Percentiles rank a stretch among this genome's conserved stretches.
phyloP scores from a whole-genome alignment of 805 yeast genomes.

The Jamesozyma jinghongensis region DNA sequence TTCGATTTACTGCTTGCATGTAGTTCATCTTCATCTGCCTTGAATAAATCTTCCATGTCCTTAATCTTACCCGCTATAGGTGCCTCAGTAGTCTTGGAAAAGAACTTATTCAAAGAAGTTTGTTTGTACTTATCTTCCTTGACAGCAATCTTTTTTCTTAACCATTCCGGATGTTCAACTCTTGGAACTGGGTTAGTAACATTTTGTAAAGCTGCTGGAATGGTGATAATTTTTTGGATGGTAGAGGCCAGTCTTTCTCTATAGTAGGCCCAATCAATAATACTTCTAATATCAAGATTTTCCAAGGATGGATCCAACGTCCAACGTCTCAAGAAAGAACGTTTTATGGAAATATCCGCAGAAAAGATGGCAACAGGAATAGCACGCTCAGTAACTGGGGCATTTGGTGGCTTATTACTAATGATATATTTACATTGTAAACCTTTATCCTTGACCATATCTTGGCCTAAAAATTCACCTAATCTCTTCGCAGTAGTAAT shows the following conservation, averaged over 20 bases:
- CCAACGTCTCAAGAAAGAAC: conserved; percentile 78
- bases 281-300: conserved; percentile 76
- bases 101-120: conserved; percentile 50
- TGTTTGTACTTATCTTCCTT: conserved; percentile 67
- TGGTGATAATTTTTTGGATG: conserved; percentile 87
- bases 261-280: conserved; percentile 91
- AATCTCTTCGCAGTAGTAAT: conserved; percentile 90
- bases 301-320: conserved; percentile 65
- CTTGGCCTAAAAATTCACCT: conserved; percentile 91
- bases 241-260: conserved; percentile 86
- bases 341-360: conserved; percentile 62
- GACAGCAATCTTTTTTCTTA: conserved; percentile 50
- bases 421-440: conserved; percentile 91
- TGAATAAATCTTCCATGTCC: conserved; percentile 72
- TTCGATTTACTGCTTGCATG: conserved; percentile 18
- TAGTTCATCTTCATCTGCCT: conserved; percentile 12
- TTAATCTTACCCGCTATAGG: conserved; percentile 35
- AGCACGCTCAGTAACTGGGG: conserved; percentile 94
- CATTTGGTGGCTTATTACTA: conserved; percentile 67
- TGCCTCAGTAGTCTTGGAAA: conserved; percentile 38
- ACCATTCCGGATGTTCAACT: conserved; percentile 92
- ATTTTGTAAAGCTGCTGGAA: conserved; percentile 93
- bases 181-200: conserved; percentile 89
- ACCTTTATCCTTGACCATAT: conserved; percentile 94
- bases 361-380: conserved; percentile 94